Conservation (phyloP, 2,329 filamentous ascomycete genomes). For the Pestalotiopsis sp. region DNA sequence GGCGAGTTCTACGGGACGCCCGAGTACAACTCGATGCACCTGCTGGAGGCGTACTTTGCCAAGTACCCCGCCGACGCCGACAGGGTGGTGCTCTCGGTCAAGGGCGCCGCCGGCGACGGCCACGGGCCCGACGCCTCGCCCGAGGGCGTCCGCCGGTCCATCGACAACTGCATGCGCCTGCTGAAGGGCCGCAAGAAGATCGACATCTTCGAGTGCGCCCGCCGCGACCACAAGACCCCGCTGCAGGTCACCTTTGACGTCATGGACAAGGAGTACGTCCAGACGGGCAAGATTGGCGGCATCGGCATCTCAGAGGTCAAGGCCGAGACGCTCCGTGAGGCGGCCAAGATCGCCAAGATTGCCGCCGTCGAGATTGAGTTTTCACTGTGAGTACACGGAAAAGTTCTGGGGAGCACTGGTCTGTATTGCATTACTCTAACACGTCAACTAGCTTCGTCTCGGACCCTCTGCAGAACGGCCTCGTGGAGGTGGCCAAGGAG, state of each 20-base stretch:
- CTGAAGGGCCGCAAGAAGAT: slow-evolving; percentile 47
- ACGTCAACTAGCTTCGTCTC: slow-evolving; percentile 16
- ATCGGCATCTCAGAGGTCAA: slow-evolving; percentile 41
- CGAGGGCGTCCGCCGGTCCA: slow-evolving; percentile 45
- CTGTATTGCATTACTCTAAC: slow-evolving; percentile 14
- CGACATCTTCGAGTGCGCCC: slow-evolving; percentile 54
- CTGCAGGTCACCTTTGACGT: slow-evolving; percentile 34
- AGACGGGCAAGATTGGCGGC: slow-evolving; percentile 39
- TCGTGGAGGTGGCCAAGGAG: slow-evolving; percentile 54
- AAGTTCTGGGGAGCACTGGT: not conserved
- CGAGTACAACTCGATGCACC: slow-evolving; percentile 49
- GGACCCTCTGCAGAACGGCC: slow-evolving; percentile 28
- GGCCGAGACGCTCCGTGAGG: slow-evolving; percentile 38
- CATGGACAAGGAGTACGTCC: slow-evolving; percentile 36
- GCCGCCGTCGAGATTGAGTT: slow-evolving; percentile 39
- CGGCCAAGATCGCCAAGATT: slow-evolving; percentile 33
- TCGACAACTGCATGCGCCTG: slow-evolving; percentile 47
- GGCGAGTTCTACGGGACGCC: slow-evolving; percentile 56
- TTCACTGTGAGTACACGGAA: slow-evolving; percentile 25
- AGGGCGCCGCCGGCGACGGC: slow-evolving; percentile 45
- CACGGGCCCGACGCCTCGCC: slow-evolving; percentile 45
- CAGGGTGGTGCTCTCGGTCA: slow-evolving; percentile 57
- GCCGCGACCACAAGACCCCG: slow-evolving; percentile 44
- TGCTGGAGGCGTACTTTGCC: slow-evolving; percentile 56
- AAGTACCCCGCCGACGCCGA: slow-evolving; percentile 56